Evolutionary conservation across 331 rosid genomes (phyloP).

Genomic region (Telfairia occidentalis): DNA sequence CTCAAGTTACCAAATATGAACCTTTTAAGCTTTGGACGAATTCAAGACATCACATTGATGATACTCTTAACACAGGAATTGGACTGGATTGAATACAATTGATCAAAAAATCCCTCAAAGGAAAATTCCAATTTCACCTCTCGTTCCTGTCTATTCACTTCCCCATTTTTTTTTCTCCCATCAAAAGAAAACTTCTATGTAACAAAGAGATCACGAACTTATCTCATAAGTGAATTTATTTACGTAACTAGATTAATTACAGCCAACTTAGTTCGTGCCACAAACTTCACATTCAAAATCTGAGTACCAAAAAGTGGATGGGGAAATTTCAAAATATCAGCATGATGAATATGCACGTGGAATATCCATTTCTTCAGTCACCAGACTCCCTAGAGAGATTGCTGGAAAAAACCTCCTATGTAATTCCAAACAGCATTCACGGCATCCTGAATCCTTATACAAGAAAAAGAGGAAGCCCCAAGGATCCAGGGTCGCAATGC

Average conservation of each 20-base stretch:
- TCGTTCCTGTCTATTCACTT: not conserved
- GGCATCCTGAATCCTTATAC: not conserved
- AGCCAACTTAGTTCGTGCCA: not conserved
- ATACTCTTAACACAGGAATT: not conserved
- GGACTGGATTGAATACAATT: not conserved
- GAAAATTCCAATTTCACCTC: not conserved
- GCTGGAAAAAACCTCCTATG: not conserved
- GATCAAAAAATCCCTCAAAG: not conserved
- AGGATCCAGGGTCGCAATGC: not conserved
- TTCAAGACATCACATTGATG: not conserved
- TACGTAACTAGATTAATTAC: not conserved
- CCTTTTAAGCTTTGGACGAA: not conserved
- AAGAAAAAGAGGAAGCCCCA: not conserved
- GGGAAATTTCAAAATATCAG: not conserved
- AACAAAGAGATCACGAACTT: not conserved
- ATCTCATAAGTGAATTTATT: not conserved
- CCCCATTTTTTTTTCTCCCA: not conserved
- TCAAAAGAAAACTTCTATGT: not conserved
- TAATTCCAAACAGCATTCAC: not conserved
- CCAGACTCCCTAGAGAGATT: not conserved
- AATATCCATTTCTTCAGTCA: not conserved
- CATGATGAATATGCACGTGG: not conserved
- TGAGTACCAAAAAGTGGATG: not conserved
- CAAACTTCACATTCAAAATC: not conserved
- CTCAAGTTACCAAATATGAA: not conserved